Percentiles rank a stretch among this genome's conserved stretches.
phyloP scores from a whole-genome alignment of 2,329 filamentous ascomycete genomes.

The Aspergillus caelatus region DNA sequence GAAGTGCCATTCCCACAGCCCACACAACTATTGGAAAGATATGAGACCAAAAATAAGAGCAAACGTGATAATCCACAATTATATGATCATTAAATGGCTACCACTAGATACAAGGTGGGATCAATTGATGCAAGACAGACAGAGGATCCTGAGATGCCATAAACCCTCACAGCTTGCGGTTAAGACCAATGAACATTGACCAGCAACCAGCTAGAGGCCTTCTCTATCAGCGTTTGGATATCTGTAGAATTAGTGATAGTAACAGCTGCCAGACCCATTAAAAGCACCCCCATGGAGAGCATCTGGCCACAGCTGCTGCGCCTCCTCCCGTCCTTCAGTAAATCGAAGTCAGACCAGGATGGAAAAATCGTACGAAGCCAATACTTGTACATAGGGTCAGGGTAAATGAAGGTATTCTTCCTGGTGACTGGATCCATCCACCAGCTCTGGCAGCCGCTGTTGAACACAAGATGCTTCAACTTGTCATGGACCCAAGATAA shows the following conservation, averaged over 20 bases:
- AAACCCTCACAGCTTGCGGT: background rate
- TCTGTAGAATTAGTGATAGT: background rate
- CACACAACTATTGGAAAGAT: no score
- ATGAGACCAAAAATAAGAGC: no score
- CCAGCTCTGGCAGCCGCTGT: background rate
- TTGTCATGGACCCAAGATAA: background rate
- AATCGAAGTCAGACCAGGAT: background rate
- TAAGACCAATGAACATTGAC: background rate
- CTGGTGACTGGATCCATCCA: slow-evolving; percentile 10
- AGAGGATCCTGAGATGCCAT: background rate
- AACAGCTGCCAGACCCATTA: background rate
- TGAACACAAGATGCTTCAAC: background rate
- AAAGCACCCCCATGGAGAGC: background rate
- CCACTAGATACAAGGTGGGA: background rate
- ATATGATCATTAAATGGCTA: no score
- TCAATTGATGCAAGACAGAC: background rate
- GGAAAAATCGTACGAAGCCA: slow-evolving; percentile 19
- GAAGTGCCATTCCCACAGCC: no score
- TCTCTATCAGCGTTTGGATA: background rate
- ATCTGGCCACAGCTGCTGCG: background rate
- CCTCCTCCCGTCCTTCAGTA: background rate
- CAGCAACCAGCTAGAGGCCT: background rate
- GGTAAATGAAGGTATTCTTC: slow-evolving; percentile 24
- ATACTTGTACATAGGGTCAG: slow-evolving; percentile 24
- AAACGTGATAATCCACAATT: no score